Percentiles rank a stretch among this genome's conserved stretches.
Evolutionary conservation across 805 yeast genomes (phyloP).

Genomic region (Yarrowia sp.): DNA sequence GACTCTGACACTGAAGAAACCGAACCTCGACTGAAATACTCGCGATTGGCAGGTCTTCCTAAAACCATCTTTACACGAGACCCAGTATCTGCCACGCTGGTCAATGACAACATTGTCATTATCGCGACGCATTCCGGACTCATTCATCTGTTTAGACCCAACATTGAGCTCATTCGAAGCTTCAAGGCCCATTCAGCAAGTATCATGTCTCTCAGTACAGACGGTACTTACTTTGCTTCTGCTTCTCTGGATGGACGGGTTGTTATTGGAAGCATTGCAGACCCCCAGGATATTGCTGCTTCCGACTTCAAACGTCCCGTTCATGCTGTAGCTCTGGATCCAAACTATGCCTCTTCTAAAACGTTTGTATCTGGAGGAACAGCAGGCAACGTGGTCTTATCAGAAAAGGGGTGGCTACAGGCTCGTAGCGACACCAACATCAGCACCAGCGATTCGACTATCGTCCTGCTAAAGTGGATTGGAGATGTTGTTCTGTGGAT

Average conservation of each 20-base stretch:
- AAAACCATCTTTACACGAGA: conserved; percentile 68
- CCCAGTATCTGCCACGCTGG: conserved; percentile 68
- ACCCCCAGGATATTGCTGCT: conserved; percentile 63
- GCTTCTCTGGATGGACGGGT: conserved; percentile 95
- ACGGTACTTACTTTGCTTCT: conserved; percentile 73
- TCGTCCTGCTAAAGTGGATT: conserved; percentile 62
- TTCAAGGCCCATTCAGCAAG: conserved; percentile 85
- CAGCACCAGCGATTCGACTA: conserved; percentile 56
- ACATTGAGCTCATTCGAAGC: conserved; percentile 62
- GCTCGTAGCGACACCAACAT: conserved; percentile 66
- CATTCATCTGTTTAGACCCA: conserved; percentile 62
- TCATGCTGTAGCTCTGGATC: conserved; percentile 79
- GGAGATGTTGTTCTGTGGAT: conserved; percentile 77
- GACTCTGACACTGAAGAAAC: conserved; percentile 37
- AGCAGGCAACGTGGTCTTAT: conserved; percentile 73
- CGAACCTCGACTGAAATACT: conserved; percentile 59
- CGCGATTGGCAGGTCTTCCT: conserved; percentile 68
- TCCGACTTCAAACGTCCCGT: conserved; percentile 85
- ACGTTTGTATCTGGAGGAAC: conserved; percentile 86
- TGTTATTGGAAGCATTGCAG: conserved; percentile 67
- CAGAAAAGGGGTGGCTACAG: conserved; percentile 85
- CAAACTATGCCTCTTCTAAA: conserved; percentile 58
- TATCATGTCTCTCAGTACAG: conserved; percentile 66
- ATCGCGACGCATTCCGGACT: conserved; percentile 92
- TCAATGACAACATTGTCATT: conserved; percentile 59